These are phyloP conservation scores for Rubroshorea leprosula DNA, from an alignment of 345 rosid genomes.

Conservation along the genomic window DNA sequence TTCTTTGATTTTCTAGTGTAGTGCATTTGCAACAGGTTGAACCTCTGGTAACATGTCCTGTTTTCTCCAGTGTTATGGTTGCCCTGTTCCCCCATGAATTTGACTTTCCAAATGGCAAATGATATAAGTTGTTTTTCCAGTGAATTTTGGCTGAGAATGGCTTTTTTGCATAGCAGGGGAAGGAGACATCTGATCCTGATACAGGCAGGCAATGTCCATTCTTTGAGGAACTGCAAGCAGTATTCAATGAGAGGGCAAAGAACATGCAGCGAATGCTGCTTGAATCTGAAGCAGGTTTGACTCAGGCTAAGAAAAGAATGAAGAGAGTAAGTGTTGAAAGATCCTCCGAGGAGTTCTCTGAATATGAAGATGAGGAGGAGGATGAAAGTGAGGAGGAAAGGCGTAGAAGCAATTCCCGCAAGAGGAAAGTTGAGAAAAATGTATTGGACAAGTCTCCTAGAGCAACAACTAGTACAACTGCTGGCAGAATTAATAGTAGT, in stretches of 20 bases:
- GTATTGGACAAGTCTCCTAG: constrained; percentile 19
- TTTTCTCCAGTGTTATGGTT: too few relatives aligned
- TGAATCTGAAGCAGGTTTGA: constrained; percentile 32
- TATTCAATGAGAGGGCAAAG: constrained; percentile 39
- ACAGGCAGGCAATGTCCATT: constrained; percentile 43
- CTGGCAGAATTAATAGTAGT: constrained; percentile 3
- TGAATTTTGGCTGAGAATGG: neutral
- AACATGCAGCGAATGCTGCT: constrained; percentile 36
- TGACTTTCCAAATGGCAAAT: too few relatives aligned
- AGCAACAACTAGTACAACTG: constrained; percentile 1
- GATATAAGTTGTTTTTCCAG: neutral
- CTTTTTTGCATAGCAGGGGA: constrained; percentile 30
- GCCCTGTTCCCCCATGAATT: neutral
- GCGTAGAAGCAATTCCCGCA: constrained; percentile 26
- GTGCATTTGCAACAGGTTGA: neutral
- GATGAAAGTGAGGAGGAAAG: constrained; percentile 31
- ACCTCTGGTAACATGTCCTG: too few relatives aligned
- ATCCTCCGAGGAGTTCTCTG: constrained; percentile 33
- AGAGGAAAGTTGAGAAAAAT: constrained; percentile 35
- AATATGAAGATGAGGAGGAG: constrained; percentile 33
- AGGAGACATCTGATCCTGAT: constrained; percentile 50
- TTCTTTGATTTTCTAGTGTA: too few relatives aligned
- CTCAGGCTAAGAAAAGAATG: constrained; percentile 26
- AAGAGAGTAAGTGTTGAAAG: constrained; percentile 25
- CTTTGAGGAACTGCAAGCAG: constrained; percentile 47